phyloP scores from a whole-genome alignment of 78 protist species.

The Emiliania huxleyi region DNA sequence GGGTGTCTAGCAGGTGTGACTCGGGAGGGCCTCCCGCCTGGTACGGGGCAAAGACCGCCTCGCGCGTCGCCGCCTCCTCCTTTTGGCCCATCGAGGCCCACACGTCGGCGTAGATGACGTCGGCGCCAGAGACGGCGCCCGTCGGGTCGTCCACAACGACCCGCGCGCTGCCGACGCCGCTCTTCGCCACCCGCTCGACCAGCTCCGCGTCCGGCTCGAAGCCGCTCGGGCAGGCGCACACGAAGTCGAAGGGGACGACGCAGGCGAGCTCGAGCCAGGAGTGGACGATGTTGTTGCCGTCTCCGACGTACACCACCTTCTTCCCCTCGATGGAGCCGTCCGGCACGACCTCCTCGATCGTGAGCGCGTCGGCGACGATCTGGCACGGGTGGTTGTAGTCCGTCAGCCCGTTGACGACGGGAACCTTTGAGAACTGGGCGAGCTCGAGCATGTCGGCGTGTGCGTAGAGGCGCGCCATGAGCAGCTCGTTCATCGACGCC shows the following conservation, averaged over 20 bases:
- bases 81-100: slow-evolving; percentile 24
- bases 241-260: not conserved
- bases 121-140: not conserved
- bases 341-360: not conserved
- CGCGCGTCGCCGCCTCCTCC: not conserved
- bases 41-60: not conserved
- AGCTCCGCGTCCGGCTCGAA: not conserved
- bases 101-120: slow-evolving; percentile 24
- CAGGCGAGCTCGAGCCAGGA: slow-evolving; percentile 9
- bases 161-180: not conserved
- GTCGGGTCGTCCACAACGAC: not conserved
- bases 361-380: slow-evolving; percentile 27
- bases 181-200: not conserved
- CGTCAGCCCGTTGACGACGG: slow-evolving; percentile 22
- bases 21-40: not conserved
- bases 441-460: slow-evolving; percentile 9
- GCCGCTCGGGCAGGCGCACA: not conserved
- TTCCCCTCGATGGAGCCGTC: not conserved
- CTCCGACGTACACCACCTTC: slow-evolving; percentile 5
- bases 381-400: slow-evolving; percentile 33
- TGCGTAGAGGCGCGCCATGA: slow-evolving; percentile 11
- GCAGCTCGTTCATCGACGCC: not conserved
- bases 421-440: not conserved
- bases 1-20: too few species aligned
- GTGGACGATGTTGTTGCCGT: slow-evolving; percentile 32